phyloP scores from a whole-genome alignment of 371 early-diverging fungal species.

The Circinella minor region DNA sequence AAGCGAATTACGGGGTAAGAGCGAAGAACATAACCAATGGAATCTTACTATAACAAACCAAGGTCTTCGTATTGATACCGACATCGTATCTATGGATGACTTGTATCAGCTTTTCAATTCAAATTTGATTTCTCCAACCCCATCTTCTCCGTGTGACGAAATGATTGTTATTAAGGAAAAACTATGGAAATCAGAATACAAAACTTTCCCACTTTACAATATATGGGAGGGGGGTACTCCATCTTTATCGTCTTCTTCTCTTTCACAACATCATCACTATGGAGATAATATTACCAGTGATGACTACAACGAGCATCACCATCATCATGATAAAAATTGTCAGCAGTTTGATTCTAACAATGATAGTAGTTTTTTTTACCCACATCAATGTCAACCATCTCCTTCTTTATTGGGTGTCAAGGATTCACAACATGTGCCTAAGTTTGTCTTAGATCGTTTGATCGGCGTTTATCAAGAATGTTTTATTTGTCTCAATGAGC shows the following conservation, averaged over 20 bases:
- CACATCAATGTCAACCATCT: not conserved
- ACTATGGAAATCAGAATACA: constrained; percentile 30
- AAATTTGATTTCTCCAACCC: not conserved
- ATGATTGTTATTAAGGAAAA: not conserved
- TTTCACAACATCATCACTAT: no score
- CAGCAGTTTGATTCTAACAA: not conserved
- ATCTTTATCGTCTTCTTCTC: no score
- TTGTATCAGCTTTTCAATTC: constrained; percentile 33
- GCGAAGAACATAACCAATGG: constrained; percentile 24
- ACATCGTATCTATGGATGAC: constrained; percentile 44
- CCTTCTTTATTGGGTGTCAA: not conserved
- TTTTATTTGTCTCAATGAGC: constrained; percentile 27
- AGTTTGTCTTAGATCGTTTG: constrained; percentile 16
- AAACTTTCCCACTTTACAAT: constrained; percentile 47
- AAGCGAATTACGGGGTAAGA: not conserved
- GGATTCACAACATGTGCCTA: not conserved
- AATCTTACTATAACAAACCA: constrained; percentile 41
- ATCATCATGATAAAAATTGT: not conserved
- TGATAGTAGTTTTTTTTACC: not conserved
- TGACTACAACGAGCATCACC: not conserved
- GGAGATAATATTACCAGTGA: not conserved
- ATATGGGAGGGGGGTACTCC: constrained; percentile 31
- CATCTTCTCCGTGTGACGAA: constrained; percentile 2
- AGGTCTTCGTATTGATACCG: constrained; percentile 49
- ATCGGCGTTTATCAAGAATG: constrained; percentile 30